Conservation (phyloP, 2,329 filamentous ascomycete genomes). For the Aspergillus novofumigatus region DNA sequence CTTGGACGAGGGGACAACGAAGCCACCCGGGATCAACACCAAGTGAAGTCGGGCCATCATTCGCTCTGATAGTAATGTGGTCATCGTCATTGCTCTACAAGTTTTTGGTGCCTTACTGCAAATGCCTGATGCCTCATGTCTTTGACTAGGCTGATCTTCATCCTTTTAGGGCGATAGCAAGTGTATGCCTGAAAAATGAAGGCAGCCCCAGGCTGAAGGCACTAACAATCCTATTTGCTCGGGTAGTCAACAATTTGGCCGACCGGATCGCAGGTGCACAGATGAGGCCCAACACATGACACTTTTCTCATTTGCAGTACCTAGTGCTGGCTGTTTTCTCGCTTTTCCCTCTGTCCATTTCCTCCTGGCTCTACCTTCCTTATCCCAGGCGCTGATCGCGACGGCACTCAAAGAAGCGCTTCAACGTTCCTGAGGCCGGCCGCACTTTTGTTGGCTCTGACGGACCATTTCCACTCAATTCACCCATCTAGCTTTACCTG, state of each 20-base stretch:
- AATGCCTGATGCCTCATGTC: conserved; percentile 4
- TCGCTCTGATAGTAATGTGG: conserved; percentile 10
- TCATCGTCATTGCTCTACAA: conserved; percentile 11
- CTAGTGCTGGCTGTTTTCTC: not conserved
- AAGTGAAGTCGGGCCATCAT: conserved; percentile 10
- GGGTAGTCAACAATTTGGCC: conserved; percentile 8
- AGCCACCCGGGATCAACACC: conserved; percentile 13
- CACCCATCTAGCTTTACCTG: not conserved
- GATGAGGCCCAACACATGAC: conserved; percentile 15
- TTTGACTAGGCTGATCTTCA: not conserved
- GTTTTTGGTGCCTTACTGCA: conserved; percentile 14
- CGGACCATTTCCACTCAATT: not conserved
- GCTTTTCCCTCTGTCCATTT: not conserved
- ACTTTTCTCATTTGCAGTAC: not conserved
- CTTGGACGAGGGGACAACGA: conserved; percentile 7
- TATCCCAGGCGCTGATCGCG: not conserved
- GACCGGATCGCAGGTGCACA: conserved; percentile 14
- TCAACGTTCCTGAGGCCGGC: not conserved
- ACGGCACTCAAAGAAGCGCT: not conserved
- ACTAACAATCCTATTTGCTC: conserved; percentile 2
- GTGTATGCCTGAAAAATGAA: conserved; percentile 4
- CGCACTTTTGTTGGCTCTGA: not conserved
- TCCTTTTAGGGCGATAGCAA: not conserved
- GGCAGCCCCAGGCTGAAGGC: conserved; percentile 7
- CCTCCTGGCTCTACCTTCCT: not conserved